These are phyloP conservation scores for Pseudomassariella vexata DNA, from an alignment of 2,329 filamentous ascomycete species.

Conservation along the genomic window DNA sequence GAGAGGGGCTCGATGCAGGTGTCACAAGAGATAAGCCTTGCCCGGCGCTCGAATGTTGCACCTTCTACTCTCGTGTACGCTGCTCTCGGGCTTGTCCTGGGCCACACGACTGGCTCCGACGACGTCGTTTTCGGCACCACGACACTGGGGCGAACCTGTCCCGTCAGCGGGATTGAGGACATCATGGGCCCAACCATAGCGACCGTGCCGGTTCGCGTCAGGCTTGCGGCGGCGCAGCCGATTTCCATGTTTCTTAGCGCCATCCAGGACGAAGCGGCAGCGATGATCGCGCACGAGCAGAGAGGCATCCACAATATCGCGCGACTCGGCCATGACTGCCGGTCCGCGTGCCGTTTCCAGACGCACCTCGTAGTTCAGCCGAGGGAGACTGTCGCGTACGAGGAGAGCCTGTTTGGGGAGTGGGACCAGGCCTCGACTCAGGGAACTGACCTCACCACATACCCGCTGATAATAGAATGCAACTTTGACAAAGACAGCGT, in stretches of 20 bases:
- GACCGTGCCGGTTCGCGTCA: slow-evolving; percentile 34
- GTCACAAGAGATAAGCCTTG: background rate
- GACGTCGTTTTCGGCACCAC: slow-evolving; percentile 37
- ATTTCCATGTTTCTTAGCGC: slow-evolving; percentile 15
- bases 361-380: slow-evolving; percentile 32
- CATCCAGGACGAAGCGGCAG: slow-evolving; percentile 16
- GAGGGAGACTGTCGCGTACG: background rate
- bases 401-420: slow-evolving; percentile 1
- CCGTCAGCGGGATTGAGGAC: slow-evolving; percentile 11
- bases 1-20: background rate
- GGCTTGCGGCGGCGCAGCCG: slow-evolving; percentile 17
- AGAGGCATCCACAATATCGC: slow-evolving; percentile 6
- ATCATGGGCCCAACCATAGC: slow-evolving; percentile 27
- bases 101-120: slow-evolving; percentile 25
- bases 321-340: background rate
- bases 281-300: slow-evolving; percentile 46
- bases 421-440: slow-evolving; percentile 4
- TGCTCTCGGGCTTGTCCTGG: slow-evolving; percentile 32
- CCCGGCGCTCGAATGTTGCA: no score
- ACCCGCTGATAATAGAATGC: background rate
- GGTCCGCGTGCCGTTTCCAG: slow-evolving; percentile 12
- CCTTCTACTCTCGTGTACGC: slow-evolving; percentile 10
- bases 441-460: slow-evolving; percentile 2
- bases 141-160: slow-evolving; percentile 27
- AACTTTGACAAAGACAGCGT: background rate